Evolutionary conservation across 129 eudicot species (phyloP).

Genomic region (Calendula officinalis): DNA sequence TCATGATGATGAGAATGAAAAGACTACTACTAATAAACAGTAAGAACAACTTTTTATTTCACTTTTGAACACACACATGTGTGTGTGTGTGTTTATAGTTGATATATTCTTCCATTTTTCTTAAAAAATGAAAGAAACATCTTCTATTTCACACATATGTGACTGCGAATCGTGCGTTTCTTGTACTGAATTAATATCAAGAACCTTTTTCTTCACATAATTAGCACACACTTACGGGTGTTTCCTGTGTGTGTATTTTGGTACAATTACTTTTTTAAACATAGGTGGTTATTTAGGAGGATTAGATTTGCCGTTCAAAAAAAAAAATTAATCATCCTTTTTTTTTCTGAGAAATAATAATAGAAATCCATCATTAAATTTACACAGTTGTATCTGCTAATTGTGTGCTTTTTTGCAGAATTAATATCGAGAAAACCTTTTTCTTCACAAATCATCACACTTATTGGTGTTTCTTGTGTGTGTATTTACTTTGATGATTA

Average conservation of each 20-base stretch:
- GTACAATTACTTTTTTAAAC: not conserved
- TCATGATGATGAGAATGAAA: constrained; percentile 36
- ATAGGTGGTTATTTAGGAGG: no score
- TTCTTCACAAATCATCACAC: constrained; percentile 10
- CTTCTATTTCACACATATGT: constrained; percentile 4
- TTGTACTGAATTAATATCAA: not conserved
- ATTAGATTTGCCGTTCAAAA: no score
- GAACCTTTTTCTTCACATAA: not conserved
- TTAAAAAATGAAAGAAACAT: not conserved
- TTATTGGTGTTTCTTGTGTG: constrained; percentile 3
- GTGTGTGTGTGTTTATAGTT: not conserved
- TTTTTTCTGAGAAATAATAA: no score
- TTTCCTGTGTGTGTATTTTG: constrained; percentile 23
- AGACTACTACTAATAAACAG: constrained; percentile 56
- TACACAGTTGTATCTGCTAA: no score
- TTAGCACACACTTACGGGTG: not conserved
- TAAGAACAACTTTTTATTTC: constrained; percentile 31
- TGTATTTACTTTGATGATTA: constrained; percentile 15
- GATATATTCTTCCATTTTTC: not conserved
- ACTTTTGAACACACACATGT: constrained; percentile 8
- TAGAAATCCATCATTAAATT: no score
- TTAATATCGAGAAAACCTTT: not conserved
- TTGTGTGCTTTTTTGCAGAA: no score
- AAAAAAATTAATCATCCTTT: no score
- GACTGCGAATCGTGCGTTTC: not conserved